Conservation (phyloP, 2,329 filamentous ascomycete genomes). For the Atkinsonella hypoxylon region DNA sequence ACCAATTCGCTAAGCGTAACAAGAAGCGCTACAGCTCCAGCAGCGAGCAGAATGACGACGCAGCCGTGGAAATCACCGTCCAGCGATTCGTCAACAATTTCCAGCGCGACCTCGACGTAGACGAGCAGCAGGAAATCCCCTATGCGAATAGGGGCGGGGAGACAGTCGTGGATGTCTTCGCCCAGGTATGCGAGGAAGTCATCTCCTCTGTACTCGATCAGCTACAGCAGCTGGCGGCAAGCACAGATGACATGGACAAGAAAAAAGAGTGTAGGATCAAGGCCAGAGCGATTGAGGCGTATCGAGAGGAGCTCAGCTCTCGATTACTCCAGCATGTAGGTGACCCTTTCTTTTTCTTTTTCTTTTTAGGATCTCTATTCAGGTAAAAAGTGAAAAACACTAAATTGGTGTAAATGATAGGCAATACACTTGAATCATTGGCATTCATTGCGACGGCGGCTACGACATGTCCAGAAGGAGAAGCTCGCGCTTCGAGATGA, state of each 20-base stretch:
- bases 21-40: conserved; percentile 12
- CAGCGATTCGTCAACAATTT: conserved; percentile 45
- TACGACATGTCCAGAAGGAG: conserved; percentile 44
- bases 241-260: conserved; percentile 30
- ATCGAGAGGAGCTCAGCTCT: conserved; percentile 43
- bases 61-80: conserved; percentile 41
- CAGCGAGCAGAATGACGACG: conserved; percentile 14
- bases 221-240: conserved; percentile 27
- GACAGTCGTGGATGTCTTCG: conserved; percentile 50
- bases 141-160: conserved; percentile 42
- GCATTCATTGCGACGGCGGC: conserved; percentile 43
- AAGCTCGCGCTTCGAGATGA: conserved; percentile 46
- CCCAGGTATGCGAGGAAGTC: conserved; percentile 49
- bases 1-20: conserved; percentile 10
- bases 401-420: conserved; percentile 16
- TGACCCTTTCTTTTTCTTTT: conserved; percentile 4
- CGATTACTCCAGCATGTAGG: conserved; percentile 47
- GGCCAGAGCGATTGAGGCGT: conserved; percentile 43
- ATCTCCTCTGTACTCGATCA: conserved; percentile 37
- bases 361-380: background rate
- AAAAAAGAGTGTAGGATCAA: conserved; percentile 45
- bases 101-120: conserved; percentile 28
- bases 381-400: background rate
- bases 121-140: conserved; percentile 39
- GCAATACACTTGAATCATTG: conserved; percentile 48